These are phyloP conservation scores for Lojkania enalia DNA, from an alignment of 2,329 filamentous ascomycete genomes.

Conservation along the genomic window DNA sequence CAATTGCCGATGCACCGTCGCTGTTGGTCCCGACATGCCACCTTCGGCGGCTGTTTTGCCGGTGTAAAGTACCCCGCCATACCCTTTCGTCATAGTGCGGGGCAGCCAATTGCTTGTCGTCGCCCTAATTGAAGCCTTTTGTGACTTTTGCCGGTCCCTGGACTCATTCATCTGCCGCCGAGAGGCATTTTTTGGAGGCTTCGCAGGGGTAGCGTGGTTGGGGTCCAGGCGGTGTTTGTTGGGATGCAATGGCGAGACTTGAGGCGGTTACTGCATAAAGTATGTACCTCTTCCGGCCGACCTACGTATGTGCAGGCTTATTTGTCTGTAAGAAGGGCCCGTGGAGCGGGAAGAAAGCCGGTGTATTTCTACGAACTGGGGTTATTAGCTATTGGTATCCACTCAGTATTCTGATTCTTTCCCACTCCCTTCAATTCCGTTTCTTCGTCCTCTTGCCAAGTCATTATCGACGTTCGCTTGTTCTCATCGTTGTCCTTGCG, in stretches of 20 bases:
- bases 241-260: neutral
- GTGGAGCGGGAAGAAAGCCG: constrained; percentile 5
- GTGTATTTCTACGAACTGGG: neutral
- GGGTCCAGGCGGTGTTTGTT: neutral
- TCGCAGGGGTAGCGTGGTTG: neutral
- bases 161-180: neutral
- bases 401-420: constrained; percentile 1
- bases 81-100: constrained; percentile 22
- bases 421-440: neutral
- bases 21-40: neutral
- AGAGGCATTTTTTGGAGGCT: constrained; percentile 10
- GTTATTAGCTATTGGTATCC: neutral
- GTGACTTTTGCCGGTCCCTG: constrained; percentile 21
- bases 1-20: constrained; percentile 5
- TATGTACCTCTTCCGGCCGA: no score
- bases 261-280: neutral
- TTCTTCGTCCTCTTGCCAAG: no score
- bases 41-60: constrained; percentile 16
- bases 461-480: neutral
- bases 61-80: constrained; percentile 18
- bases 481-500: neutral
- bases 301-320: neutral
- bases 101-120: constrained; percentile 6
- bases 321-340: neutral
- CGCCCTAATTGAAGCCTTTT: constrained; percentile 6